Conservation (phyloP, 2,329 filamentous ascomycete genomes). For the Talaromyces islandicus region DNA sequence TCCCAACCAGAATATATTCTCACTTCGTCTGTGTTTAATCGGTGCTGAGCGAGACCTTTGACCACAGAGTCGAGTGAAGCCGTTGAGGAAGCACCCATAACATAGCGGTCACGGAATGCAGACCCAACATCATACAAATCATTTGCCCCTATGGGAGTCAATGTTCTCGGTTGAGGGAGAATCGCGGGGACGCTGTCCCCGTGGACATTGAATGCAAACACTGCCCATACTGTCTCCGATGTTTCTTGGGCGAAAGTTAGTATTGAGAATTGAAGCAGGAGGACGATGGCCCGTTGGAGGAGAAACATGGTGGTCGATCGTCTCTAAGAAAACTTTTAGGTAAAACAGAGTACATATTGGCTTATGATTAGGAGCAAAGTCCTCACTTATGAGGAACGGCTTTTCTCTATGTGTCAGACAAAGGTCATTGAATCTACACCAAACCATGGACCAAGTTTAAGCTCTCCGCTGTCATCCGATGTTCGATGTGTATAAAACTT, state of each 20-base stretch:
- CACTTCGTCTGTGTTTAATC: slow-evolving; percentile 42
- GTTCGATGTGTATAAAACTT: background rate
- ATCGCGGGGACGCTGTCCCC: slow-evolving; percentile 50
- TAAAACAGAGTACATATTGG: background rate
- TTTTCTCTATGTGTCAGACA: slow-evolving; percentile 6
- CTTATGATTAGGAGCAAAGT: background rate
- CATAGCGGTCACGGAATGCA: slow-evolving; percentile 49
- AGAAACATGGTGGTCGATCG: slow-evolving; percentile 1
- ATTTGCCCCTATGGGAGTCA: slow-evolving; percentile 52
- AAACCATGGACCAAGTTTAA: slow-evolving; percentile 3
- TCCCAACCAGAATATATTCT: slow-evolving; percentile 43
- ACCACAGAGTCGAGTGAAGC: slow-evolving; percentile 31
- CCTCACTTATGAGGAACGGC: background rate
- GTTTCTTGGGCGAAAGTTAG: slow-evolving; percentile 21
- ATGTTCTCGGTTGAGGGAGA: slow-evolving; percentile 26
- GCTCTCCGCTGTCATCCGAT: slow-evolving; percentile 9
- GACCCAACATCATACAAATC: slow-evolving; percentile 47
- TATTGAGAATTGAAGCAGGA: slow-evolving; percentile 7
- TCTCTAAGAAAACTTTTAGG: background rate
- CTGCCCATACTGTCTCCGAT: slow-evolving; percentile 36
- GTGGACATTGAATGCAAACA: slow-evolving; percentile 49
- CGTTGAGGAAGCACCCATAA: slow-evolving; percentile 25
- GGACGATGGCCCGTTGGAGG: background rate
- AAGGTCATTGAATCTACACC: slow-evolving; percentile 3
- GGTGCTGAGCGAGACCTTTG: slow-evolving; percentile 39